Evolutionary conservation across 768 basidiomycete genomes (phyloP).

Genomic region (Exsudoporus frostii): DNA sequence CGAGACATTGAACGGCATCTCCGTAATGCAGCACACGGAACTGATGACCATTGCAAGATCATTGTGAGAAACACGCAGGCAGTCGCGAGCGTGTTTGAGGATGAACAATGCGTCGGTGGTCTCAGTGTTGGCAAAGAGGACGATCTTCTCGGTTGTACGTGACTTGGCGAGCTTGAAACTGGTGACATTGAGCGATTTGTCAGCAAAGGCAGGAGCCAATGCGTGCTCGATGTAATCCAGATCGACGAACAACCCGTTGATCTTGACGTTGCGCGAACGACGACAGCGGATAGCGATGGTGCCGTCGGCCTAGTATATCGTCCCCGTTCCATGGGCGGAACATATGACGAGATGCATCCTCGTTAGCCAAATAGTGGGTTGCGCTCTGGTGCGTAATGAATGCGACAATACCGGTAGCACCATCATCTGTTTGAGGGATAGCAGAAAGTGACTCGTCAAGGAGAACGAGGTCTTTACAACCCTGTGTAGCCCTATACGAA

Average conservation of each 20-base stretch:
- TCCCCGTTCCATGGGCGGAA: slow-evolving; percentile 26
- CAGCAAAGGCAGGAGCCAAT: slow-evolving; percentile 22
- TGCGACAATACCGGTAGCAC: slow-evolving; percentile 27
- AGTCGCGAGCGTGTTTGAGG: slow-evolving; percentile 24
- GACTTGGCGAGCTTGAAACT: slow-evolving; percentile 31
- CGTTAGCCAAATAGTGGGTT: slow-evolving; percentile 28
- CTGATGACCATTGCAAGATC: slow-evolving; percentile 23
- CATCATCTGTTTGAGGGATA: slow-evolving; percentile 18
- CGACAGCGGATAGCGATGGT: slow-evolving; percentile 27
- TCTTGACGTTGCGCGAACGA: slow-evolving; percentile 30
- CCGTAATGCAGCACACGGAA: slow-evolving; percentile 22
- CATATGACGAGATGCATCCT: slow-evolving; percentile 26
- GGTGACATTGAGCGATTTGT: slow-evolving; percentile 15
- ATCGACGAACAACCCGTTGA: slow-evolving; percentile 30
- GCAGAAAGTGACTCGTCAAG: slow-evolving; percentile 23
- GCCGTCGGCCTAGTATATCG: slow-evolving; percentile 24
- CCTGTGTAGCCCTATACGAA: slow-evolving; percentile 28
- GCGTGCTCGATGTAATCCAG: slow-evolving; percentile 28
- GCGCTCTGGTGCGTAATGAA: slow-evolving; percentile 28
- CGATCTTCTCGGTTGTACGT: slow-evolving; percentile 22
- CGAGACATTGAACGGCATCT: slow-evolving; percentile 32
- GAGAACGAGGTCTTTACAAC: slow-evolving; percentile 28
- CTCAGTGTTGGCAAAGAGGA: slow-evolving; percentile 22
- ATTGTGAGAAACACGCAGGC: slow-evolving; percentile 13
- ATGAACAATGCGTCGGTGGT: slow-evolving; percentile 18